Base-by-base conservation (phyloP, 805 yeast species). In the Kuraishia borneana region DNA sequence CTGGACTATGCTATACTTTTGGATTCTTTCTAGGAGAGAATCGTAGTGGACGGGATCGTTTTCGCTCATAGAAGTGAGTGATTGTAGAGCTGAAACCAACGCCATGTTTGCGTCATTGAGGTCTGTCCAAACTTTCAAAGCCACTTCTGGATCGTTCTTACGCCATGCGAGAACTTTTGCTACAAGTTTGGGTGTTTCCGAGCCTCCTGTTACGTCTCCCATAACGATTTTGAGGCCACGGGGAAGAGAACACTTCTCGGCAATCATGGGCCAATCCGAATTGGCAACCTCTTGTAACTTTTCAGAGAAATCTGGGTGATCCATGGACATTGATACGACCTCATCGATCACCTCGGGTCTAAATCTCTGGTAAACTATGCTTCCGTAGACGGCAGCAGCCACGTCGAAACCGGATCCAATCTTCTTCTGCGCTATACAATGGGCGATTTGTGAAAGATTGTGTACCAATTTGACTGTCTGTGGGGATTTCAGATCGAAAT, bases 331-430 rank as follows among this genome's bases (percentile, higher is more conserved):
- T 12, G 58, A 61, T 16, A 56, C 51, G 25, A 71, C 48, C 20
- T 44, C 48, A 22, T 56, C 58, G 32, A 73, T 70, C 23, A 73
- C 39, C 5, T 44, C 53, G 0, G 94, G 83, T 3, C 65, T 59
- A 47, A 92, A 92, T 39, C 98, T 63, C 30, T 72, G 66, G 54
- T 92, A 92, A 5, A 76, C 66, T 31, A 88, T 80, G 0, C 95
- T 82, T 2, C 98, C 98, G 54, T 68, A 89, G 0, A 83, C 79
- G 0, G 98, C 98, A 18, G 96, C 79, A 0, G 95, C 97, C 28
- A 92, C 94, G 51, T 92, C 98, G 55, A 92, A 92, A 0, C 98
- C 98, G 3, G 96, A 85, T 0, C 98, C 98, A 18, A 92, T 77
- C 54, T 92, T 92, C 21, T 84, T 83, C 54, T 92, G 98, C 3